Evolutionary conservation across 2,329 filamentous ascomycete genomes (phyloP).

Genomic region (Fusarium nisikadoi): DNA sequence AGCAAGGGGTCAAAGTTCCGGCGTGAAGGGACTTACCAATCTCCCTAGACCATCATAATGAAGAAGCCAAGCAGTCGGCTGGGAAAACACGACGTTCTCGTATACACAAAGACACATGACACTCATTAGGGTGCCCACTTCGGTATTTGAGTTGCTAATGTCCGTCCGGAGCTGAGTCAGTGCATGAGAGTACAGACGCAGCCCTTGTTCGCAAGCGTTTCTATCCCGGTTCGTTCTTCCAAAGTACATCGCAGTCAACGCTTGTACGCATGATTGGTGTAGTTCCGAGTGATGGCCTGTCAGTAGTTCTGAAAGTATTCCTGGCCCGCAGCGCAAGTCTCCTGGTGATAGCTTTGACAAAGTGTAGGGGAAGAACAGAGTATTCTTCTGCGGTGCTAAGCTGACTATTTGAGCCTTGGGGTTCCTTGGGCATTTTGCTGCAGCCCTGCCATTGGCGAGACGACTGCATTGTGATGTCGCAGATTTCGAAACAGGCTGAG

Average conservation of each 20-base stretch:
- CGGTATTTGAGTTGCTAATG: conserved; percentile 1
- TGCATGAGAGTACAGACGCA: conserved; percentile 11
- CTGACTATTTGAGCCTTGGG: background rate
- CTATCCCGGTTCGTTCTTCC: conserved; percentile 13
- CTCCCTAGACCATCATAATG: conserved; percentile 25
- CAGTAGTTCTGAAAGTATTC: conserved; percentile 1
- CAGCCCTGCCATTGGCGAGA: background rate
- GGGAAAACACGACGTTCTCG: conserved; percentile 20
- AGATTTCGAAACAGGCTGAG: background rate
- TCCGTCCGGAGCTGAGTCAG: conserved; percentile 13
- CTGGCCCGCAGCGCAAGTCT: background rate
- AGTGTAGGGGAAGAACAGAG: conserved; percentile 23
- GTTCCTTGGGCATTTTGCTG: background rate
- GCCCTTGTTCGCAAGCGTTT: conserved; percentile 9
- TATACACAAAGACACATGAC: conserved; percentile 27
- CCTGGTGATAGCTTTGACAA: conserved; percentile 14
- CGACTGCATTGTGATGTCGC: background rate
- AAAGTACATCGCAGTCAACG: conserved; percentile 18
- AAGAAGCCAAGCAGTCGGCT: conserved; percentile 24
- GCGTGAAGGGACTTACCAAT: background rate
- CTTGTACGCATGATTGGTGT: conserved; percentile 19
- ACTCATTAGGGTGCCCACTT: conserved; percentile 13
- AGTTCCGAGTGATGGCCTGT: background rate
- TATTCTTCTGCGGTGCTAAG: background rate
- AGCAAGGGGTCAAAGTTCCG: background rate